Percentiles rank a stretch among this genome's conserved stretches.
phyloP scores from a whole-genome alignment of 2,329 filamentous ascomycete genomes.

The Fusarium falciforme region DNA sequence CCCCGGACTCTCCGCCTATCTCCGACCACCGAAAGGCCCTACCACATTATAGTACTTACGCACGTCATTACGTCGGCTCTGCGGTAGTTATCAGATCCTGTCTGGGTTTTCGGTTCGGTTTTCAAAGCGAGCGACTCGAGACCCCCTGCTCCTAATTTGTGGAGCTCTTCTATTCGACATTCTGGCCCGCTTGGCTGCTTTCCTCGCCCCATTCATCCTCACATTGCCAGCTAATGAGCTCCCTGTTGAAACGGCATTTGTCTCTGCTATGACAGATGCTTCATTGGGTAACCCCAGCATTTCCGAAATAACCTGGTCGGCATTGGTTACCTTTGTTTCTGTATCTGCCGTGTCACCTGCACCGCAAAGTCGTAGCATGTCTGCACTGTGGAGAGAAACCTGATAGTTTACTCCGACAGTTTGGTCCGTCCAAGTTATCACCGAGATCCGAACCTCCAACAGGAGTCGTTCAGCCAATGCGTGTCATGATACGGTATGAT shows the following conservation, averaged over 20 bases:
- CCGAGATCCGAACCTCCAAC: neutral
- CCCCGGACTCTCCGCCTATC: constrained; percentile 17
- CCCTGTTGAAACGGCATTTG: neutral
- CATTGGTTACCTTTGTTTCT: neutral
- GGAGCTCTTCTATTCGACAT: neutral
- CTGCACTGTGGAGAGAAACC: neutral
- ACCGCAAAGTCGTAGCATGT: neutral
- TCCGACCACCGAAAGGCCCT: constrained; percentile 28
- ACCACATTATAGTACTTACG: neutral
- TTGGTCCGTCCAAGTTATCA: neutral
- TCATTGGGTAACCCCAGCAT: constrained; percentile 1
- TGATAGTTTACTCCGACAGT: neutral
- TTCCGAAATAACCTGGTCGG: neutral
- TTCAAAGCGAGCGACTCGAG: neutral
- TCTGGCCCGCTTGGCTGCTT: neutral
- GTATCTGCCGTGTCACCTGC: neutral
- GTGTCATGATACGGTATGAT: neutral
- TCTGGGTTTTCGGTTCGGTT: neutral
- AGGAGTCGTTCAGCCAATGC: neutral
- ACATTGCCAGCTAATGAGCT: neutral
- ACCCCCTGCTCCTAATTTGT: constrained; percentile 6
- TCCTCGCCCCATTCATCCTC: neutral
- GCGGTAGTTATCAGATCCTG: constrained; percentile 25
- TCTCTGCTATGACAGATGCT: neutral
- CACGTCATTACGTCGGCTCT: constrained; percentile 24